Base-by-base conservation (phyloP, 75 land plant genomes). In the Sequoiadendron giganteum region DNA sequence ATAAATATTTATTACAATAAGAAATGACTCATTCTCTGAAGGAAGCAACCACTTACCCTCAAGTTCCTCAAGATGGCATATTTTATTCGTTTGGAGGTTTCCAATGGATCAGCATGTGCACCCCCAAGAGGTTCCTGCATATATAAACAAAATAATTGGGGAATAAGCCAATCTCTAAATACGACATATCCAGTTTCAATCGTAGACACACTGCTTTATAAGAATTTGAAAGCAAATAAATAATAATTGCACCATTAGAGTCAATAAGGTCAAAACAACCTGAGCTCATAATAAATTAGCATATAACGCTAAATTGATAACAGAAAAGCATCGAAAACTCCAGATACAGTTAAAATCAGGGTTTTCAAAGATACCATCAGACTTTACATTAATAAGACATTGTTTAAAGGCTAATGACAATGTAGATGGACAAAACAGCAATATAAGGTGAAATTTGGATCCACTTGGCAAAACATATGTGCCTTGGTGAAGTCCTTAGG, bases 101-200 rank as follows among this genome's bases (percentile, higher is more conserved):
- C 91, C 18, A 85, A 65, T 76, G 99, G 96, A 93, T 97, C 95
- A 14, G 90, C 87, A 90, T 97, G 97, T 49, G 97, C 99, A 73
- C 99, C 99, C 43, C 99, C 99, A 45, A 97, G 92, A 10, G 99
- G 99, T 90, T 97, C 97, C 99, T 96, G 89, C 39, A 34, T 86
- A 68, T 55, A 13, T 32, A 28, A 65, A 65, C 16, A 56, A 45
- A 8, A 28, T 28, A 19, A 45, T 47, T 75, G 77, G 54, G 43
- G 47, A 43, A 76, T 45, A 28, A 32, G 48, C 19, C 28, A 75
- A n/a, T 28, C 32, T 32, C n/a, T 3, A 88, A 10, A 39, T 81
- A 54, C 28, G 18, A 73, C 21, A 88, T 40, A 45, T 6, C 16
- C 54, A 61, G 58, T 47, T 61, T 38, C 68, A 56, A 72, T 83